phyloP scores from a whole-genome alignment of 495 filamentous ascomycete species.

The Penicillium subrubescens region DNA sequence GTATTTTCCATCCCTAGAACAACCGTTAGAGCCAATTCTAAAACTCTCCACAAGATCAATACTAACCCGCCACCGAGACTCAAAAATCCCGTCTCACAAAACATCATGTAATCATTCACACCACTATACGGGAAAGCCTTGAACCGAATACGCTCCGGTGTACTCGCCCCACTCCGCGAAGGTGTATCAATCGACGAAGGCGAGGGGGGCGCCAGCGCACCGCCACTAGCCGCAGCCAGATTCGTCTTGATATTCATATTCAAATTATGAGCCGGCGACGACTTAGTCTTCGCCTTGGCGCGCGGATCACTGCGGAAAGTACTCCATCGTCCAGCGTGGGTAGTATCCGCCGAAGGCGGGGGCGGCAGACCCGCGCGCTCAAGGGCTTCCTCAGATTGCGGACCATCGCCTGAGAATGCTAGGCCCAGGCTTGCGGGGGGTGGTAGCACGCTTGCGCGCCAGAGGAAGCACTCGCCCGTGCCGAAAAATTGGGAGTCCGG shows the following conservation, averaged over 20 bases:
- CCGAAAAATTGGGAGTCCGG: conserved; percentile 86
- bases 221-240: conserved; percentile 33
- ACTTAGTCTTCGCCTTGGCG: conserved; percentile 25
- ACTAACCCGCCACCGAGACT: conserved; percentile 80
- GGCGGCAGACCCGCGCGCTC: conserved; percentile 58
- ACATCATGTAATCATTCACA: conserved; percentile 94
- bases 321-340: conserved; percentile 68
- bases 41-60: not conserved
- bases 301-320: conserved; percentile 53
- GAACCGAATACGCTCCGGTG: conserved; percentile 76
- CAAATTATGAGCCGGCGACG: conserved; percentile 25
- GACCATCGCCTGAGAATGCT: conserved; percentile 38
- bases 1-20: conserved; percentile 75
- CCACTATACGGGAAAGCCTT: conserved; percentile 97
- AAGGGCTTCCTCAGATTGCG: conserved; percentile 40
- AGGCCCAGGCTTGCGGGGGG: conserved; percentile 47
- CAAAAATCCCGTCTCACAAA: conserved; percentile 84
- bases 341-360: conserved; percentile 74
- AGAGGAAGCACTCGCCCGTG: conserved; percentile 97
- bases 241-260: conserved; percentile 34
- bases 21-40: conserved; percentile 9
- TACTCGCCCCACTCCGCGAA: conserved; percentile 42
- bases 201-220: conserved; percentile 31
- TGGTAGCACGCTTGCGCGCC: conserved; percentile 72
- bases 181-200: conserved; percentile 27